A percentile compares a stretch with the other conserved stretches of the same genome.
Conservation (phyloP, 2,329 filamentous ascomycete species). For the Colletotrichum limetticola region DNA sequence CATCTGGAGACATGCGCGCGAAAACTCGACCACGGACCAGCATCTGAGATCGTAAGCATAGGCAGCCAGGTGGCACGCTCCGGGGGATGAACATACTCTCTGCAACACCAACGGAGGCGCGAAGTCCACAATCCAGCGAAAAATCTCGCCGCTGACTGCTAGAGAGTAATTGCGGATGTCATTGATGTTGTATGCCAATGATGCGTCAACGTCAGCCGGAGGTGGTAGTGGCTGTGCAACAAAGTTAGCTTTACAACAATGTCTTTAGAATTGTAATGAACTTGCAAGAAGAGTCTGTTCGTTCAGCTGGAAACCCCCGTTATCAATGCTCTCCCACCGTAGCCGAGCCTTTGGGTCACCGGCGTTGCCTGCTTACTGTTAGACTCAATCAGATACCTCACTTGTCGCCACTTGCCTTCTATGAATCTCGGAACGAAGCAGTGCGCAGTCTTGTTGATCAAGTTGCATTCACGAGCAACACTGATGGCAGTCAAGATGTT, state of each 20-base stretch:
- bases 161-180: conserved; percentile 88
- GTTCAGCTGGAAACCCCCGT: conserved; percentile 81
- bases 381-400: conserved; percentile 1
- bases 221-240: conserved; percentile 73
- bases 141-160: conserved; percentile 92
- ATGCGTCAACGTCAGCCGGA: conserved; percentile 79
- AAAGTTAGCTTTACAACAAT: not conserved
- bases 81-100: conserved; percentile 59
- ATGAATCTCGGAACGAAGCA: conserved; percentile 94
- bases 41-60: conserved; percentile 65
- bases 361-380: conserved; percentile 65
- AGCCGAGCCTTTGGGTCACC: conserved; percentile 79
- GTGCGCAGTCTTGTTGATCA: conserved; percentile 83
- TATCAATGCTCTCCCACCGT: conserved; percentile 95
- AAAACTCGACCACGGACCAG: conserved; percentile 93
- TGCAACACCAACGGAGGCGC: conserved; percentile 83
- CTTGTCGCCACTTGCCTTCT: conserved; percentile 63
- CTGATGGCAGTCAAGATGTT: conserved; percentile 98
- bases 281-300: conserved; percentile 77
- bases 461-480: conserved; percentile 87
- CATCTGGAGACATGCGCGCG: conserved; percentile 97
- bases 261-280: not conserved
- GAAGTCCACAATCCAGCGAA: conserved; percentile 96
- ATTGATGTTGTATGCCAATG: conserved; percentile 84
- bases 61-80: not conserved